phyloP scores from a whole-genome alignment of 768 basidiomycete genomes.

The Terana coerulea region DNA sequence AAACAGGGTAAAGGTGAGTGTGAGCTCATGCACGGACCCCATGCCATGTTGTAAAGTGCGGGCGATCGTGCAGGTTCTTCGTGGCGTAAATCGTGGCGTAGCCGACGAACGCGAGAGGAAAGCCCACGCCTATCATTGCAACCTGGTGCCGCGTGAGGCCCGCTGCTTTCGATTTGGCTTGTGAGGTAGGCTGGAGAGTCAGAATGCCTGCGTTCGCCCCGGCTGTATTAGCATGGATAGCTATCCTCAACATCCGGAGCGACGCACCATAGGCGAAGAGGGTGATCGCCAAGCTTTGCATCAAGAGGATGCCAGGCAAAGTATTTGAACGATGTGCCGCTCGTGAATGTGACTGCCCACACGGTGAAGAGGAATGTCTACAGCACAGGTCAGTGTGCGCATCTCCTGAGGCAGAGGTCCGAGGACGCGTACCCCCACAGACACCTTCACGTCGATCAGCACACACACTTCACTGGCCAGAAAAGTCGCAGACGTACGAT shows the following conservation, averaged over 20 bases:
- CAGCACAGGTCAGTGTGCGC: too few species aligned
- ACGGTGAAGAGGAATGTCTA: slow-evolving; percentile 24
- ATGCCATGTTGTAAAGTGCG: slow-evolving; percentile 76
- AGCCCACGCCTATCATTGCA: slow-evolving; percentile 49
- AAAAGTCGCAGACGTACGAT: slow-evolving; percentile 9
- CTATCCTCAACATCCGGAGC: too few species aligned
- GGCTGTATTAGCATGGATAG: too few species aligned
- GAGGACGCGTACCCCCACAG: too few species aligned
- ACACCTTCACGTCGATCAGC: too few species aligned
- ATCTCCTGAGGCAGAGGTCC: too few species aligned
- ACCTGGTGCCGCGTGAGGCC: slow-evolving; percentile 70
- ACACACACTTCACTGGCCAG: too few species aligned
- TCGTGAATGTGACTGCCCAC: slow-evolving; percentile 25
- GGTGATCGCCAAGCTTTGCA: slow-evolving; percentile 16
- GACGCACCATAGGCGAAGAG: slow-evolving; percentile 41
- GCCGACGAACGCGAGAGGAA: slow-evolving; percentile 58
- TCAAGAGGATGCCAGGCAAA: slow-evolving; percentile 9
- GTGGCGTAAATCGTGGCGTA: slow-evolving; percentile 58
- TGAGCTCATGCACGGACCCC: slow-evolving; percentile 37
- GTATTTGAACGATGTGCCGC: slow-evolving; percentile 16
- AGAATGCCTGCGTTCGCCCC: slow-evolving; percentile 67
- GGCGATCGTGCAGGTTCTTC: slow-evolving; percentile 46
- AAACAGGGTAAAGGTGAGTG: background rate
- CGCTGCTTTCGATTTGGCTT: slow-evolving; percentile 58
- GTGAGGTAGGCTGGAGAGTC: slow-evolving; percentile 72